Base-by-base conservation (phyloP, 768 basidiomycete genomes). In the Macrolepiota fuliginosa region DNA sequence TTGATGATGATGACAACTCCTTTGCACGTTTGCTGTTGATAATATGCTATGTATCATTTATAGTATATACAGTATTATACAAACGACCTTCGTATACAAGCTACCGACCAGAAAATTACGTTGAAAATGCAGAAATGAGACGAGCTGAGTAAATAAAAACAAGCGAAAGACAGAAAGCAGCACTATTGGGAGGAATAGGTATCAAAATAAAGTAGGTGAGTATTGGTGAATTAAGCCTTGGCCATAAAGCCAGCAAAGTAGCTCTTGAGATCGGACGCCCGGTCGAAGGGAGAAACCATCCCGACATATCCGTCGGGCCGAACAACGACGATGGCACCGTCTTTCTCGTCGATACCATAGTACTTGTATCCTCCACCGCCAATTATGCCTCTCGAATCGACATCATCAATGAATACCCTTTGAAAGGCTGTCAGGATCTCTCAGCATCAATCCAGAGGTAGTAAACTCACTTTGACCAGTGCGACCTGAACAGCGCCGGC, bases 281-380 rank as follows among this genome's bases (percentile, higher is more conserved):
- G 76, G 29, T 76, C 68, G 45, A 89, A 71, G 0, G 87, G 81
- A 1, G 77, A 77, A 35, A 90, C 74, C 65, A 75, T 77, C 2
- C 84, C 86, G 32, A 91, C 79, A 60, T 88, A 89, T 15, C 88
- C 89, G 65, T 87, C 87, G 7, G 87, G 87, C 25, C 88, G 77
- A 4, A 88, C 79, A 53, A 86, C 74, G 7, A 86, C 79, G 11
- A 86, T 66, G 10, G 79, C 83, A 17, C 86, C 86, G 1, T 63
- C 53, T 6, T 64, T 63, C 4, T 72, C 60, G 35, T 74, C 70
- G 49, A 87, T 78, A 0, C 87, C 88, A 64, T 84, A 88, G 25
- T 79, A 77, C 0, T 70, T 64, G 68, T 90, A 89, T 3, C 83
- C 86, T 37, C 77, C 76, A 2, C 86, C 86, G 25, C 84, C 85